Base-by-base conservation (phyloP, 2,329 filamentous ascomycete species). In the Hypocreales sp. region DNA sequence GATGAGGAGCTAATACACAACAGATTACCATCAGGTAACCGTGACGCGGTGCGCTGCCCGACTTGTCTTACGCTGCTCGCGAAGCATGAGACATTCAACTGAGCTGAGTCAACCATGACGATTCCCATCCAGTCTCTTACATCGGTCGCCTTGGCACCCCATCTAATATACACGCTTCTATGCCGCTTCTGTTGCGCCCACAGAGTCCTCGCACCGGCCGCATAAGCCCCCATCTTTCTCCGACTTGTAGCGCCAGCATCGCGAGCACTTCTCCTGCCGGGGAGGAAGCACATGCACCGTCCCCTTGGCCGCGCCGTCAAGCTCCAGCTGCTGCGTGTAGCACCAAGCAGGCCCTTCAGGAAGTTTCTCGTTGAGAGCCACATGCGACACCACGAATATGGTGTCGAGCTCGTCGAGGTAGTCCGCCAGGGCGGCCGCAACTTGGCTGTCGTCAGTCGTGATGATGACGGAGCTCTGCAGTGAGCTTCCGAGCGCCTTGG, bases 171-270 rank as follows among this genome's bases (percentile, higher is more conserved):
- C n/a, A n/a, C n/a, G n/a, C n/a, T n/a, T n/a, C n/a, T n/a, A n/a
- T n/a, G n/a, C n/a, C n/a, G n/a, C n/a, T n/a, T n/a, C n/a, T n/a
- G n/a, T n/a, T n/a, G n/a, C n/a, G n/a, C n/a, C 31, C 20, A 87
- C 64, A 20, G 77, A 69, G 9, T 70, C 64, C 17, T 75, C 71
- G 48, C 87, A 95, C 44, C 83, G 61, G 26, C 51, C 53, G 50
- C 87, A 95, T 12, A 92, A 55, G 21, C 57, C 50, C 12, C 79
- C 71, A 39, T 76, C 64, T 25, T 54, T 53, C n/a, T 66, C 58
- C n/a, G 79, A 74, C 15, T 79, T 64, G 49, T 82, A 92, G 35
- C 79, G 71, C 90, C 90, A 98, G 55, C 90, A 98, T 27, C 90
- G 64, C 1, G 70, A 64, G 48, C 90, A 98, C 51, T 95, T 98